Evolutionary conservation across 768 basidiomycete species (phyloP).

Genomic region (Ephemerocybe angulata): DNA sequence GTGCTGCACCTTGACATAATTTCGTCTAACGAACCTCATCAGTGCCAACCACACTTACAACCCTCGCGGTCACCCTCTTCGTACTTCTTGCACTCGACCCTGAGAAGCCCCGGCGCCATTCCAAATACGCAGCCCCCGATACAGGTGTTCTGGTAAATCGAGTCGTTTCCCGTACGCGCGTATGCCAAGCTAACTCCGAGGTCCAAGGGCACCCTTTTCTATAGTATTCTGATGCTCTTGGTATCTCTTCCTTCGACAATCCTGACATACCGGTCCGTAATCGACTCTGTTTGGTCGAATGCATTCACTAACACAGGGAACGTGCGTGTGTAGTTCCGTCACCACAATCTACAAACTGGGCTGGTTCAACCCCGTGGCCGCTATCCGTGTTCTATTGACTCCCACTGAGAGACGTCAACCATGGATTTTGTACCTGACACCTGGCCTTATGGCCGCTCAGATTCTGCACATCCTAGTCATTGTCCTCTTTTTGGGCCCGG

Average conservation of each 20-base stretch:
- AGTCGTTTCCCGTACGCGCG: neutral
- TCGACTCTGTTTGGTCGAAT: neutral
- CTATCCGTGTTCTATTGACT: constrained; percentile 70
- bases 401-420: constrained; percentile 76
- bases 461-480: constrained; percentile 43
- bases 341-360: constrained; percentile 78
- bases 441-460: constrained; percentile 64
- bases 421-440: constrained; percentile 79
- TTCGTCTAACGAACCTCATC: constrained; percentile 2
- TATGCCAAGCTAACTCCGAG: neutral
- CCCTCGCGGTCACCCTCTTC: constrained; percentile 53
- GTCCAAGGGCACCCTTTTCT: constrained; percentile 55
- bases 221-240: constrained; percentile 62
- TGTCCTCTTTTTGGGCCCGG: constrained; percentile 43
- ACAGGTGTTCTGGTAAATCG: constrained; percentile 45
- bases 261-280: constrained; percentile 67
- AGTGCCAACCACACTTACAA: constrained; percentile 47
- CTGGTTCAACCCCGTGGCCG: constrained; percentile 52
- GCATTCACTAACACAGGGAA: constrained; percentile 2
- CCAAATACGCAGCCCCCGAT: constrained; percentile 60
- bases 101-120: constrained; percentile 52
- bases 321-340: constrained; percentile 52
- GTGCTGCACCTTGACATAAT: neutral
- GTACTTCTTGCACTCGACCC: constrained; percentile 58
- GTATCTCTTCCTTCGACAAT: constrained; percentile 67